Conservation (phyloP, 371 early-diverging fungal species). For the Syncephalastrum sp. region DNA sequence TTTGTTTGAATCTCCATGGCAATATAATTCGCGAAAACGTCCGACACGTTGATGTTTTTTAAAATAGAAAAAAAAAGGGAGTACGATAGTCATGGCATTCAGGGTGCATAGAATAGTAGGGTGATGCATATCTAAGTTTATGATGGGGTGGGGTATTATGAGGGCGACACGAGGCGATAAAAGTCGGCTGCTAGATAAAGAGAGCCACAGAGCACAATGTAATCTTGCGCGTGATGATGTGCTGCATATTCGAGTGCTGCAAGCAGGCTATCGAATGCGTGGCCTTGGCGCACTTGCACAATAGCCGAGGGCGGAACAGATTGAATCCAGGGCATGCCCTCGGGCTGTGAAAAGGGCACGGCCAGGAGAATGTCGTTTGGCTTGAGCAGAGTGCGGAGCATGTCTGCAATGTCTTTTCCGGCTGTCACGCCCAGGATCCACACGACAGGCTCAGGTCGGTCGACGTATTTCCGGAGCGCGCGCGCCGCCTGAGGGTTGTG, state of each 20-base stretch:
- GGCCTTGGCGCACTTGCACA: conserved; percentile 12
- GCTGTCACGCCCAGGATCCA: conserved; percentile 82
- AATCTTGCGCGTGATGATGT: not conserved
- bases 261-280: conserved; percentile 18
- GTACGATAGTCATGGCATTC: too few species aligned
- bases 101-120: too few species aligned
- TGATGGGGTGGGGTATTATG: too few species aligned
- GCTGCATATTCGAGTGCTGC: conserved; percentile 25
- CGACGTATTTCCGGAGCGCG: conserved; percentile 64
- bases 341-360: conserved; percentile 73
- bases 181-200: conserved; percentile 85
- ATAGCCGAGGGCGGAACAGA: conserved; percentile 47
- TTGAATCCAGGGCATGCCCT: conserved; percentile 88
- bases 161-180: conserved; percentile 28
- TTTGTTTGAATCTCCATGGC: too few species aligned
- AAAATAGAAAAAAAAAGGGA: too few species aligned
- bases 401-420: conserved; percentile 66
- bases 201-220: conserved; percentile 74
- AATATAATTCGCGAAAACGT: too few species aligned
- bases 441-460: conserved; percentile 43
- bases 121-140: too few species aligned
- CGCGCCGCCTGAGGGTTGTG: conserved; percentile 80
- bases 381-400: conserved; percentile 56
- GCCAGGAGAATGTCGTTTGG: conserved; percentile 60
- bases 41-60: too few species aligned